Evolutionary conservation across 2,329 filamentous ascomycete genomes (phyloP).

Genomic region (Penicillium sp.): DNA sequence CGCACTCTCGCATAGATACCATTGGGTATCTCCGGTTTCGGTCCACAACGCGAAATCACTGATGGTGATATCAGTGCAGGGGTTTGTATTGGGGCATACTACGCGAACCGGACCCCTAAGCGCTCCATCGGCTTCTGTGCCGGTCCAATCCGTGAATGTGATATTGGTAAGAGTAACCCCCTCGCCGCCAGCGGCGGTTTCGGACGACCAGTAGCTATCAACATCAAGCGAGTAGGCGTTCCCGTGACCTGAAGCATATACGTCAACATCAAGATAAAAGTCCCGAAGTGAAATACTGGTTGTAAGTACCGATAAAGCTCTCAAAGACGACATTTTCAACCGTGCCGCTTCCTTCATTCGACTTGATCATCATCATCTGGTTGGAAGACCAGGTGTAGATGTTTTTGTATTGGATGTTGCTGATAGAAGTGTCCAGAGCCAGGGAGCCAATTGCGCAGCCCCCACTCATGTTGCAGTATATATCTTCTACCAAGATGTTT

Average conservation of each 20-base stretch:
- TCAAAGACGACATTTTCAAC: constrained; percentile 50
- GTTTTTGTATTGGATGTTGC: constrained; percentile 53
- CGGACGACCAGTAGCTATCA: constrained; percentile 51
- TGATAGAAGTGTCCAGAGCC: constrained; percentile 47
- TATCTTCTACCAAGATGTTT: constrained; percentile 56
- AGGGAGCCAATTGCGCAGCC: constrained; percentile 58
- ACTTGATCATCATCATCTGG: constrained; percentile 63
- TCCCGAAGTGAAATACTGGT: background rate
- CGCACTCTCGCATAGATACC: constrained; percentile 48
- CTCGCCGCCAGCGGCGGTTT: constrained; percentile 40
- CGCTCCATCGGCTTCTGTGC: constrained; percentile 48
- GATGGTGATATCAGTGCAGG: constrained; percentile 52
- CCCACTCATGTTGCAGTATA: constrained; percentile 61
- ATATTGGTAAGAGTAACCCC: constrained; percentile 54
- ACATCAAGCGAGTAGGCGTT: constrained; percentile 58
- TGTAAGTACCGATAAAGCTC: constrained; percentile 50
- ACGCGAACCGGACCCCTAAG: constrained; percentile 53
- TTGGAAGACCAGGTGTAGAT: constrained; percentile 57
- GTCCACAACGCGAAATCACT: constrained; percentile 49
- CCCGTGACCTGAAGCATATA: constrained; percentile 43
- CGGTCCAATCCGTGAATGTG: constrained; percentile 54
- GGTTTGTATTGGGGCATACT: constrained; percentile 47
- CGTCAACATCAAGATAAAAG: background rate
- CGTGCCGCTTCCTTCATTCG: constrained; percentile 54
- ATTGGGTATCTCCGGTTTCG: constrained; percentile 29